A percentile compares a stretch with the other conserved stretches of the same genome.
Evolutionary conservation across 495 filamentous ascomycete species (phyloP).

Genomic region (Cercophora sp.): DNA sequence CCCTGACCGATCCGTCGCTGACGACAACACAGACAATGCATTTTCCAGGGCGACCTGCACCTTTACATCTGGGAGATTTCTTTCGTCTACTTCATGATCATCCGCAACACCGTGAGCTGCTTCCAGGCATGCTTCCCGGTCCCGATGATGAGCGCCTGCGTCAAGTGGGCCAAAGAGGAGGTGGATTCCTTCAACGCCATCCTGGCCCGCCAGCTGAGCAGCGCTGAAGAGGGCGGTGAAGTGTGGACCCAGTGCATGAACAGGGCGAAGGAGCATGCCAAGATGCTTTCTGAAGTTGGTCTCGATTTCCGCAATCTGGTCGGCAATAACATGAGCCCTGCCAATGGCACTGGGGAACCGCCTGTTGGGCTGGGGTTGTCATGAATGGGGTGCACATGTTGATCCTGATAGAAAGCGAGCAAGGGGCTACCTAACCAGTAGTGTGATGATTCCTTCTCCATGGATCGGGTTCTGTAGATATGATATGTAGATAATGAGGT

Average conservation of each 20-base stretch:
- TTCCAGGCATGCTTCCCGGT: slow-evolving; percentile 88
- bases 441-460: too few relatives aligned
- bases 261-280: slow-evolving; percentile 73
- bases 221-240: slow-evolving; percentile 63
- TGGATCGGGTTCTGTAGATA: too few relatives aligned
- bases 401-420: not conserved
- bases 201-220: slow-evolving; percentile 75
- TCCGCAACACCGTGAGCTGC: slow-evolving; percentile 81
- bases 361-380: slow-evolving; percentile 43
- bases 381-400: slow-evolving; percentile 15
- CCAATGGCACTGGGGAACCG: slow-evolving; percentile 15
- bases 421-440: too few relatives aligned
- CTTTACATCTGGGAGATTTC: slow-evolving; percentile 95
- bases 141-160: slow-evolving; percentile 81
- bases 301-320: slow-evolving; percentile 82
- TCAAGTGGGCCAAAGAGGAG: slow-evolving; percentile 93
- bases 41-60: slow-evolving; percentile 88
- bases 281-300: slow-evolving; percentile 76
- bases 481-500: not conserved
- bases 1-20: slow-evolving; percentile 18
- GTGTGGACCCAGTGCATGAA: slow-evolving; percentile 82
- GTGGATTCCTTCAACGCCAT: slow-evolving; percentile 84
- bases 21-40: slow-evolving; percentile 63
- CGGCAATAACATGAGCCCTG: slow-evolving; percentile 31
- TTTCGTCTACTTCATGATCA: slow-evolving; percentile 91